These are phyloP conservation scores for Tylopilus orsonianus DNA, from an alignment of 1,284 basidiomycete genomes.

Conservation along the genomic window DNA sequence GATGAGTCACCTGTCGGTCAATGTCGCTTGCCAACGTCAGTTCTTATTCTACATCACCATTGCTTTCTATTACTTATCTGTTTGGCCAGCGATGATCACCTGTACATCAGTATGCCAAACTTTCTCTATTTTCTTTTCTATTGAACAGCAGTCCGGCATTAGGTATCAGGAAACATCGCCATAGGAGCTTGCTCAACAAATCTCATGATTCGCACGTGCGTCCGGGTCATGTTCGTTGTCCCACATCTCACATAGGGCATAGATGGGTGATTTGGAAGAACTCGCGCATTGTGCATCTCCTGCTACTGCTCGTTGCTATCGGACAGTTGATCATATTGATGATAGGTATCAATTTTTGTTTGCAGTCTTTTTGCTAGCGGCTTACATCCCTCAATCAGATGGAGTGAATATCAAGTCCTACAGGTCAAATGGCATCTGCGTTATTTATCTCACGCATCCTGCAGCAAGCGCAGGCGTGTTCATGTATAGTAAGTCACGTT, in stretches of 20 bases:
- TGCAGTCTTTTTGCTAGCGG: not conserved
- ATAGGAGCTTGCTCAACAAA: slow-evolving; percentile 25
- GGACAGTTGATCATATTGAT: slow-evolving; percentile 20
- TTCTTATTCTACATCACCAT: not conserved
- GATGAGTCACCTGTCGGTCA: no score
- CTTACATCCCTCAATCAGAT: slow-evolving; percentile 3
- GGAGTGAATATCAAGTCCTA: not conserved
- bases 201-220: slow-evolving; percentile 30
- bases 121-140: no score
- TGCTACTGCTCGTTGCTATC: slow-evolving; percentile 17
- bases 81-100: slow-evolving; percentile 5
- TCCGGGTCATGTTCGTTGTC: not conserved
- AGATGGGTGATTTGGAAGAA: slow-evolving; percentile 32
- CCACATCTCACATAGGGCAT: not conserved
- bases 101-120: slow-evolving; percentile 13
- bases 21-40: slow-evolving; percentile 19
- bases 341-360: slow-evolving; percentile 11
- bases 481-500: slow-evolving; percentile 18
- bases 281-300: slow-evolving; percentile 4
- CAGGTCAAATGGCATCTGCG: not conserved
- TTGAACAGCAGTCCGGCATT: not conserved
- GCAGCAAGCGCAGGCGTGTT: not conserved
- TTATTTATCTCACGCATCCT: not conserved
- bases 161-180: slow-evolving; percentile 7
- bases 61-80: not conserved